A percentile compares a stretch with the other conserved stretches of the same genome.
Conservation (phyloP, 208 protist genomes). For the Trichomonas gallinae region DNA sequence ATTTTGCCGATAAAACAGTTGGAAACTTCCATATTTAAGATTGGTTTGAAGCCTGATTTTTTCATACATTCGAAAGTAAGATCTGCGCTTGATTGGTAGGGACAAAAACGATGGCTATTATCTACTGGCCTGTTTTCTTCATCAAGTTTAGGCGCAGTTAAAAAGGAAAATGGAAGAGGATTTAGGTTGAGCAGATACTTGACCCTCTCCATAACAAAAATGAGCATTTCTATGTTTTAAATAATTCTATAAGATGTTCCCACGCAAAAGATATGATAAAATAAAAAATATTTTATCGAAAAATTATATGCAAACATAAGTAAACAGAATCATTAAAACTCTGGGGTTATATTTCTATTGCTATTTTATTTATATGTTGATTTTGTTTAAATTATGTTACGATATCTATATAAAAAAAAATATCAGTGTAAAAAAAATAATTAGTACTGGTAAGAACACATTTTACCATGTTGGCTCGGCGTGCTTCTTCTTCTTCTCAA, state of each 20-base stretch:
- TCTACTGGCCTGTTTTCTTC: too few species aligned
- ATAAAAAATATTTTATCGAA: too few species aligned
- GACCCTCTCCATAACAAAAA: not conserved
- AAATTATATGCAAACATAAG: too few species aligned
- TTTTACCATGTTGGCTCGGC: conserved; percentile 19
- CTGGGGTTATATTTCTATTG: too few species aligned
- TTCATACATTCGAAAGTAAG: not conserved
- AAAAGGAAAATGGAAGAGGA: not conserved
- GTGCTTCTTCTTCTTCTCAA: conserved; percentile 14
- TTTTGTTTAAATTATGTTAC: too few species aligned
- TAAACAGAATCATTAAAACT: too few species aligned
- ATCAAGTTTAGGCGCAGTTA: not conserved
- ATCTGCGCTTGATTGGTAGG: not conserved
- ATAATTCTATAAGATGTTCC: not conserved
- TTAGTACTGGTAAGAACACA: not conserved
- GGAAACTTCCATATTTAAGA: not conserved
- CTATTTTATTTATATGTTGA: too few species aligned
- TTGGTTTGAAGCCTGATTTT: not conserved
- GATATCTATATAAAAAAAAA: not conserved
- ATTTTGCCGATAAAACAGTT: not conserved
- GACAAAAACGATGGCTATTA: not conserved
- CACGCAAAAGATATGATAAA: too few species aligned
- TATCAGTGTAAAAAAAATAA: not conserved
- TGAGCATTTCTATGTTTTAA: not conserved
- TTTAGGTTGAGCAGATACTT: not conserved